Conservation (phyloP, 1,284 basidiomycete genomes). For the Blastosporella zonata region DNA sequence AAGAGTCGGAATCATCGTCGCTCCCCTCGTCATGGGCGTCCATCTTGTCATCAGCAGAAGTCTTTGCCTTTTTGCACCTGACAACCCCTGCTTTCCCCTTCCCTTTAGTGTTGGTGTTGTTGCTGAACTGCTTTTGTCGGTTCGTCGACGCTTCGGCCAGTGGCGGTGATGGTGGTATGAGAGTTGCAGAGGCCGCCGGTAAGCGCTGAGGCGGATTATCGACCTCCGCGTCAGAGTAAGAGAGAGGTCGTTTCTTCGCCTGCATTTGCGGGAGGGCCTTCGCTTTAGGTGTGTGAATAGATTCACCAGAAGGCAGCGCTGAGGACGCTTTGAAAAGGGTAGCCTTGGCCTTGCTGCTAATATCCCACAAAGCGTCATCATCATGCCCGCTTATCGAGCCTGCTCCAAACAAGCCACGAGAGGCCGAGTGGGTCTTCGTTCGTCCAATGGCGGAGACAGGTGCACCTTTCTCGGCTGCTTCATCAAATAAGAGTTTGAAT, state of each 20-base stretch:
- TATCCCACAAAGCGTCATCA: conserved; percentile 14
- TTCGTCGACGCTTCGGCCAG: conserved; percentile 27
- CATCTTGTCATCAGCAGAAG: conserved; percentile 20
- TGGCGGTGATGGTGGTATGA: conserved; percentile 67
- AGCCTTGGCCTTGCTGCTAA: conserved; percentile 9
- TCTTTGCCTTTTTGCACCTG: conserved; percentile 35
- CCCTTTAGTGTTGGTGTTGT: conserved; percentile 22
- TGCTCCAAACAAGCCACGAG: conserved; percentile 15
- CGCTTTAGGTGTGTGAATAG: neutral
- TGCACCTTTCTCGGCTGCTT: conserved; percentile 29
- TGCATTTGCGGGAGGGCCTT: neutral
- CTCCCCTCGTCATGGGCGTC: conserved; percentile 23
- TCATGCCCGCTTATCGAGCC: conserved; percentile 9
- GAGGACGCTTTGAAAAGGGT: conserved; percentile 13
- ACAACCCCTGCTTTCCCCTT: conserved; percentile 40
- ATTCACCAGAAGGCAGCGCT: conserved; percentile 3
- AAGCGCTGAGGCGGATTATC: conserved; percentile 7
- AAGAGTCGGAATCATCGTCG: conserved; percentile 22
- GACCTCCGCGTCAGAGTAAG: conserved; percentile 23
- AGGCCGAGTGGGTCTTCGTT: conserved; percentile 9
- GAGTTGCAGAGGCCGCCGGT: conserved; percentile 19
- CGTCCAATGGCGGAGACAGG: conserved; percentile 5
- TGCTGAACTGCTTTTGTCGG: conserved; percentile 23
- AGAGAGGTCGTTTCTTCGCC: conserved; percentile 29
- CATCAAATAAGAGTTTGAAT: conserved; percentile 69